Evolutionary conservation across 169 alveolate species (phyloP), one percentile per base, ranked within the genome.

Genomic region (Amoebophrya sp.): DNA sequence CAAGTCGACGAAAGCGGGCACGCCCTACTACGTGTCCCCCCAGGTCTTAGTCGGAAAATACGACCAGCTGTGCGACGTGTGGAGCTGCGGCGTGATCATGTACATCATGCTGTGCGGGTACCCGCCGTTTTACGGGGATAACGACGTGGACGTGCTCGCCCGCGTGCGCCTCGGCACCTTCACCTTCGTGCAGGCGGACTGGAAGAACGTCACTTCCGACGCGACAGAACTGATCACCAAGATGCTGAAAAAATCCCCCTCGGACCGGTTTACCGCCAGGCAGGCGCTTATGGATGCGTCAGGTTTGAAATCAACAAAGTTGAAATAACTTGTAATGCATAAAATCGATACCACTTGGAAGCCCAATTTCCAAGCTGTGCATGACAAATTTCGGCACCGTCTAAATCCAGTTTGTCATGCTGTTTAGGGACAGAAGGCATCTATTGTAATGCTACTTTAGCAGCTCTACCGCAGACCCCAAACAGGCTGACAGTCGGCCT

Each of bases 41-140:
- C 97, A 96, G 90, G 97, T 96, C 0, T 94, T 98, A 0, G 92
- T 88, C 88, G 95, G 95, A 77, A 83, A 92, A 40, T 96, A 96
- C 92, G 95, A 94, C 77, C 95, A 91, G 40, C 92, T 91, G 40
- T 98, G 99, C 93, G 99, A 98, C 92, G 94, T 96, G 33, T 98
- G 99, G 99, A 95, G 33, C 33, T 3, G 33, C 33, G 77, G 77
- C 77, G 77, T 54, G 77, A 54, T 54, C 77, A 54, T 54, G 94
- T 98, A 96, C 95, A 96, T 97, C 32, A 92, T 97, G 89, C 95
- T 98, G 40, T 94, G 97, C 90, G 98, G 97, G 14, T 96, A 92
- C 54, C 98, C 98, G n/a, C 99, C 98, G 0, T 97, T 97, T 90
- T 94, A 94, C 40, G 98, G 98, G 0, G 97, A 96, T 88, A 95